Evolutionary conservation across 1,284 basidiomycete species (phyloP).

Genomic region (Moniliophthora roreri): DNA sequence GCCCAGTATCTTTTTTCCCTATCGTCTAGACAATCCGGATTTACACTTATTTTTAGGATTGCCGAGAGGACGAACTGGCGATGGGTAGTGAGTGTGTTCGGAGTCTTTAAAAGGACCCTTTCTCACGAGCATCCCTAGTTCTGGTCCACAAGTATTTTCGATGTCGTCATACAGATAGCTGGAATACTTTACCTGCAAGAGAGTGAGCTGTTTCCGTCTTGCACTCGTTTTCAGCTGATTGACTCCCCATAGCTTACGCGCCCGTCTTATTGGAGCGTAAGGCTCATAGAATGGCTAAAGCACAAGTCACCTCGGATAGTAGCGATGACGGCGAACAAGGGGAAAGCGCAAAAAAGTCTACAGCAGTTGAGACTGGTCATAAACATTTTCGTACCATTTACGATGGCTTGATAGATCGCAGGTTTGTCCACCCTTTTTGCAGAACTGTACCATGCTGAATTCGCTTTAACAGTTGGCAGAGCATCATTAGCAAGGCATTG

Average conservation of each 20-base stretch:
- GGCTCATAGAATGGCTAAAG: conserved; percentile 47
- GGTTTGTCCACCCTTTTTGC: conserved; percentile 19
- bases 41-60: no score
- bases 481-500: conserved; percentile 38
- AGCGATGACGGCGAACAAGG: conserved; percentile 43
- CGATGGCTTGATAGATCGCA: conserved; percentile 39
- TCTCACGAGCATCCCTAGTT: conserved; percentile 43
- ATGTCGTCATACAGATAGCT: conserved; percentile 46
- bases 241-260: conserved; percentile 49
- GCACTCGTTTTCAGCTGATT: no score
- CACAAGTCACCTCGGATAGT: not conserved
- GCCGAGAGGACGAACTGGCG: conserved; percentile 60
- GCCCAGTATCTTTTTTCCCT: conserved; percentile 1
- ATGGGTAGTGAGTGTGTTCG: conserved; percentile 50
- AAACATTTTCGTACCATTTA: conserved; percentile 42
- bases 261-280: conserved; percentile 62
- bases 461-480: conserved; percentile 38
- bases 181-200: conserved; percentile 64
- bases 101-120: not conserved
- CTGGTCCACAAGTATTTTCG: conserved; percentile 59
- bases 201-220: conserved; percentile 54
- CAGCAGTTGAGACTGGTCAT: not conserved
- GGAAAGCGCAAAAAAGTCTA: not conserved
- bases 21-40: no score
- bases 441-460: not conserved